Evolutionary conservation across 2,329 filamentous ascomycete genomes (phyloP).

Genomic region (Colletotrichum sp.): DNA sequence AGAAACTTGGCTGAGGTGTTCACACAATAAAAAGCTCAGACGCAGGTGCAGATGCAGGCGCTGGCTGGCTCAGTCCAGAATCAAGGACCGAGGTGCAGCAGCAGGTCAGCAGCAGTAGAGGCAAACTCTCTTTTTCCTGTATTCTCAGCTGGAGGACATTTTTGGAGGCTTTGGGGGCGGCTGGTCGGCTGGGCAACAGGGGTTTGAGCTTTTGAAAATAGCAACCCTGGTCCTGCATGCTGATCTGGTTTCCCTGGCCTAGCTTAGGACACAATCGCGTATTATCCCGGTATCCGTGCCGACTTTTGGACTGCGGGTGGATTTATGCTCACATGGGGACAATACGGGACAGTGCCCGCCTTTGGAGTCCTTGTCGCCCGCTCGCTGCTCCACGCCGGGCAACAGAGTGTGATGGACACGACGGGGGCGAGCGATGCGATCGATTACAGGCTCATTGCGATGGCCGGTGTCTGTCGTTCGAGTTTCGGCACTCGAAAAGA

Average conservation of each 20-base stretch:
- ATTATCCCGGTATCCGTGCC: not conserved
- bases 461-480: not conserved
- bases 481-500: not conserved
- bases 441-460: not conserved
- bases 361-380: not conserved
- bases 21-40: not conserved
- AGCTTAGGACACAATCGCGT: not conserved
- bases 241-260: conserved; percentile 14
- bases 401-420: not conserved
- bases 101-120: not conserved
- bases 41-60: not conserved
- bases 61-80: not conserved
- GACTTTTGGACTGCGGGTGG: not conserved
- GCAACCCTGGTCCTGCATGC: conserved; percentile 17
- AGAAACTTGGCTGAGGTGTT: not conserved
- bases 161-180: not conserved
- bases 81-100: not conserved
- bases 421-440: not conserved
- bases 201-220: conserved; percentile 15
- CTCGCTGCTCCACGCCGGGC: not conserved
- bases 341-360: not conserved
- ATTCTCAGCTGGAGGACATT: not conserved
- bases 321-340: not conserved
- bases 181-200: conserved; percentile 16
- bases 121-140: conserved; percentile 10